Conservation (phyloP, 2,329 filamentous ascomycete genomes). For the Leptoxyphium fumago region DNA sequence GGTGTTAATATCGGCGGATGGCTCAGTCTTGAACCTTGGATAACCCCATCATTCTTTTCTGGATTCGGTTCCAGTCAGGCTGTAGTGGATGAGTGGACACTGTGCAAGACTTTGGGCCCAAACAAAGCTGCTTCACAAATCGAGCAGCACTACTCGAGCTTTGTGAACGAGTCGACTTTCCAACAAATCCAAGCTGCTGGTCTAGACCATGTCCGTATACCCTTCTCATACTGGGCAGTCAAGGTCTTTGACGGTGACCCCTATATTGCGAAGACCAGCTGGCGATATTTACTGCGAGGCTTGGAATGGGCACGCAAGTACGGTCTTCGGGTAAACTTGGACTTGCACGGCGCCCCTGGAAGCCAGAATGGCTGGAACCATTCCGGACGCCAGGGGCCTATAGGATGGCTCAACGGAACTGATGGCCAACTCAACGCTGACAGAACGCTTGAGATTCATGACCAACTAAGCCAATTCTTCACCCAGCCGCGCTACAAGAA, state of each 20-base stretch:
- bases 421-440: constrained; percentile 65
- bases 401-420: constrained; percentile 85
- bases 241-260: constrained; percentile 72
- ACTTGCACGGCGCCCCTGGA: constrained; percentile 80
- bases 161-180: constrained; percentile 75
- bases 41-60: constrained; percentile 80
- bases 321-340: constrained; percentile 81
- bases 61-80: constrained; percentile 44
- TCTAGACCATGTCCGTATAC: constrained; percentile 92
- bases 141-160: constrained; percentile 85
- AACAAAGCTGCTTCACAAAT: constrained; percentile 48
- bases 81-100: constrained; percentile 79
- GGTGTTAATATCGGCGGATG: constrained; percentile 91
- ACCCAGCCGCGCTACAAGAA: constrained; percentile 86
- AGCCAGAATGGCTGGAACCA: constrained; percentile 98
- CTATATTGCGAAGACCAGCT: constrained; percentile 73
- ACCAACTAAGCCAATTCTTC: constrained; percentile 81
- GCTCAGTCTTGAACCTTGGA: constrained; percentile 88
- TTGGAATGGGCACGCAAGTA: constrained; percentile 93
- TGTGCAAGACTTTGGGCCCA: constrained; percentile 55
- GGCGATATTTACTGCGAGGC: constrained; percentile 81
- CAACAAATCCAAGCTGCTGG: constrained; percentile 72
- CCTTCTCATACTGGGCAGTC: constrained; percentile 90
- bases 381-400: constrained; percentile 64
- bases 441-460: constrained; percentile 73